phyloP scores from a whole-genome alignment of 257 asterid genomes.

The Solanum gandarillasii region DNA sequence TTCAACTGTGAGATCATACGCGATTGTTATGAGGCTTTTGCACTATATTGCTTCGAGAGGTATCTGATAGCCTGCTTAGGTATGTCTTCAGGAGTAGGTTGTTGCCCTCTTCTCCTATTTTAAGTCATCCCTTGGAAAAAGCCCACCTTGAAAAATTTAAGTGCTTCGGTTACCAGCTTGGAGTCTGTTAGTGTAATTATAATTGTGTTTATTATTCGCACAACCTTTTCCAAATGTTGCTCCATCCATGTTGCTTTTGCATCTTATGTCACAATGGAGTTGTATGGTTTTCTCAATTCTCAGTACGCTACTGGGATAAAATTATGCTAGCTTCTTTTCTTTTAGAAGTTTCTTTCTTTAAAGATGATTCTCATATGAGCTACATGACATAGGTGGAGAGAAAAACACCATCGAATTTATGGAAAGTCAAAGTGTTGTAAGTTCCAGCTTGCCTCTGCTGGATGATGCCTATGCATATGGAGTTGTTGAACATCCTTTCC shows the following conservation, averaged over 20 bases:
- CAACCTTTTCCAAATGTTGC: neutral
- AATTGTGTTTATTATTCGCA: neutral
- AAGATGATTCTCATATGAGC: neutral
- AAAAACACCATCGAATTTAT: conserved; percentile 73
- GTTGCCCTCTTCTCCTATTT: neutral
- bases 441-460: conserved; percentile 67
- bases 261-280: neutral
- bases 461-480: conserved; percentile 97
- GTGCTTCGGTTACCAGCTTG: neutral
- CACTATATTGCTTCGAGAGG: conserved; percentile 96
- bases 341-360: neutral
- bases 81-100: conserved; percentile 15
- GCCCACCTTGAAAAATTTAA: neutral
- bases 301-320: neutral
- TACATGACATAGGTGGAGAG: conserved; percentile 72
- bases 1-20: conserved; percentile 80
- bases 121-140: neutral
- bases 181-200: neutral
- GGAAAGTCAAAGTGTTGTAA: conserved; percentile 58
- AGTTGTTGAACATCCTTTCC: conserved; percentile 90
- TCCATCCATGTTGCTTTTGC: neutral
- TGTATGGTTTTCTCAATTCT: neutral
- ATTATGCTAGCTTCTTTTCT: neutral
- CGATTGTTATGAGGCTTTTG: conserved; percentile 98
- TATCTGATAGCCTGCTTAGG: conserved; percentile 99